Percentiles rank a stretch among this genome's conserved stretches.
These are phyloP conservation scores for Prototheca cutis DNA, from an alignment of 163 green algal species.

Conservation along the genomic window DNA sequence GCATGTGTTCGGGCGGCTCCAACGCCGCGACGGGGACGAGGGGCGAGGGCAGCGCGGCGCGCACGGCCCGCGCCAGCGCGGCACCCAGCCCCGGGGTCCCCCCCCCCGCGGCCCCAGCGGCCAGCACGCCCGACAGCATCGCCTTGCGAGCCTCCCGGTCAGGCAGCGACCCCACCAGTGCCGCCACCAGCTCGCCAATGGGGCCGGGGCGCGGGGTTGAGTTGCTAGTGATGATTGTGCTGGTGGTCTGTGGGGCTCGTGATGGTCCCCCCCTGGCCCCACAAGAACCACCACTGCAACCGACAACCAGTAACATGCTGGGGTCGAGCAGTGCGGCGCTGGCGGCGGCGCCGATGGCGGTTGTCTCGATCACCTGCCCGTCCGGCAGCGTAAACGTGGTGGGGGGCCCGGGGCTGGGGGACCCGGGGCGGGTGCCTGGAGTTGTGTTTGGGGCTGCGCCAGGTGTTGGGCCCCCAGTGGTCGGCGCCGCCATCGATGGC, in stretches of 20 bases:
- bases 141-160: slow-evolving; percentile 35
- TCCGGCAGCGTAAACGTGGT: slow-evolving; percentile 60
- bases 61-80: slow-evolving; percentile 45
- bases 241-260: no score
- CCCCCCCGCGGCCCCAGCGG: slow-evolving; percentile 55
- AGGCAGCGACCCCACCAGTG: slow-evolving; percentile 13
- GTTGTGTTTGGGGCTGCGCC: no score
- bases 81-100: slow-evolving; percentile 29
- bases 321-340: slow-evolving; percentile 58
- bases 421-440: no score
- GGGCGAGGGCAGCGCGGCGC: slow-evolving; percentile 27
- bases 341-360: slow-evolving; percentile 22
- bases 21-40: slow-evolving; percentile 26
- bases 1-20: slow-evolving; percentile 75
- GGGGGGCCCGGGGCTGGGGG: neutral
- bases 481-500: no score
- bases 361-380: slow-evolving; percentile 46
- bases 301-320: slow-evolving; percentile 25
- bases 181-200: slow-evolving; percentile 17
- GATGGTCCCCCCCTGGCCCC: no score
- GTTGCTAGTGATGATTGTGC: neutral
- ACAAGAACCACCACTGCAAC: no score
- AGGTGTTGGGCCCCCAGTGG: no score
- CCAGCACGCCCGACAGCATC: slow-evolving; percentile 41
- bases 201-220: neutral